Evolutionary conservation across 2,329 filamentous ascomycete genomes (phyloP), one percentile per base, ranked within the genome.

Genomic region (Tetracladium maxilliforme): DNA sequence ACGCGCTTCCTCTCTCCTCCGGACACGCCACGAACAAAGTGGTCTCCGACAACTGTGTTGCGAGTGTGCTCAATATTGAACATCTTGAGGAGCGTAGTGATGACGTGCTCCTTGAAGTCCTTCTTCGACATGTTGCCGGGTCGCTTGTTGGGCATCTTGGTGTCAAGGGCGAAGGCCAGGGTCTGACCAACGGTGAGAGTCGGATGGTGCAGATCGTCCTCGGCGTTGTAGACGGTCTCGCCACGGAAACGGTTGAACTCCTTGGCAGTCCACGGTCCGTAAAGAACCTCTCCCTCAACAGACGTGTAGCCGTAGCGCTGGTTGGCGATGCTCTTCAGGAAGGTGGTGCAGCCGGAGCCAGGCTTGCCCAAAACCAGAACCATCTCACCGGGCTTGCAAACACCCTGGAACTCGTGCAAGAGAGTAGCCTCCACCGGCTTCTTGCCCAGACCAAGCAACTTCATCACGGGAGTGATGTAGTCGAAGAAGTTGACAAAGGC

Each of bases 11-110:
- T 61, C 51, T 87, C 81, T 28, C 76, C 80, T 33, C 79, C 83
- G 22, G 72, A 82, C 1, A 92, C 64, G 45, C 83, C 84, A 25
- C 80, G 73, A 12, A 90, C 65, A 33, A 87, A 83, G 1, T 70
- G 67, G 33, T 90, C 78, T 6, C 86, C 86, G 14, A 93, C 82
- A 16, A 87, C 70, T 0, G 86, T 94, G 44, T 84, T 68, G 25
- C 70, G 66, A 0, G 83, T 92, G 48, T 93, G 83, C 47, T 86
- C 78, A 27, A 93, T 92, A 44, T 87, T 90, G 60, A 93, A 92
- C 79, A 92, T 90, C 42, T 81, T 82, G 25, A 93, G 58, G 30
- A 93, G 60, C 40, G 76, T 68, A 11, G 70, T 63, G 32, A 86
- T 57, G 29, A 92, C 71, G 37, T 72, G 70, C 24, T 78, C 62